Conservation (phyloP, 768 basidiomycete genomes). For the Russula emetica region DNA sequence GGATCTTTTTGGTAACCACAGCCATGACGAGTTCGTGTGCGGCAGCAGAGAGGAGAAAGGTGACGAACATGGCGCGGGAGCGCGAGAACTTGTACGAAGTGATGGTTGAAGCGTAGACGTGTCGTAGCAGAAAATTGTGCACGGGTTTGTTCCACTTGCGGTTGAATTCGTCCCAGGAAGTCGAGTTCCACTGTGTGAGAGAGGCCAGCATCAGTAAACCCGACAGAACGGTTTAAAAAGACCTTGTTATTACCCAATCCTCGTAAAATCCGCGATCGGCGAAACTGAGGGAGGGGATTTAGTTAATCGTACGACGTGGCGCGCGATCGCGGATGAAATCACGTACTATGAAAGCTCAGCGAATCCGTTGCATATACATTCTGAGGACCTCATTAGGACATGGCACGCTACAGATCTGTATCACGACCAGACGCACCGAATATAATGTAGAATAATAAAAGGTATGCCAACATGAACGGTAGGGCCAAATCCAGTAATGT, state of each 20-base stretch:
- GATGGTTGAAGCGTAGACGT: slow-evolving; percentile 91
- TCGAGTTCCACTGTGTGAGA: slow-evolving; percentile 83
- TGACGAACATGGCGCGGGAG: slow-evolving; percentile 82
- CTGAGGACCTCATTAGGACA: slow-evolving; percentile 38
- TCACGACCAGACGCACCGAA: slow-evolving; percentile 50
- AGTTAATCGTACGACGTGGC: background rate
- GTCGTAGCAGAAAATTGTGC: slow-evolving; percentile 86
- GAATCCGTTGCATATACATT: slow-evolving; percentile 95
- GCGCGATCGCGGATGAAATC: background rate
- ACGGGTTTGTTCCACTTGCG: slow-evolving; percentile 99
- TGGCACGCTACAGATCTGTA: background rate
- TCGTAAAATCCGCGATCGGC: slow-evolving; percentile 98
- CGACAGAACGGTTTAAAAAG: background rate
- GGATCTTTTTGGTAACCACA: slow-evolving; percentile 87
- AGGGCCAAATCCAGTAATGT: slow-evolving; percentile 81
- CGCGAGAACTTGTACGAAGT: slow-evolving; percentile 69
- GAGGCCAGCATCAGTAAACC: background rate
- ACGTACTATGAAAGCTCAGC: slow-evolving; percentile 86
- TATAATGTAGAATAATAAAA: slow-evolving; percentile 81
- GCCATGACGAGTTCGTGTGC: slow-evolving; percentile 97
- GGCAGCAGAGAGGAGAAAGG: slow-evolving; percentile 85
- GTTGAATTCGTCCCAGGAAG: slow-evolving; percentile 94
- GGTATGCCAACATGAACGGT: slow-evolving; percentile 91
- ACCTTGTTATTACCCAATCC: slow-evolving; percentile 69
- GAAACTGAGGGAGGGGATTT: slow-evolving; percentile 51